Base-by-base conservation (phyloP, 306 rosid genomes). In the Begonia fuchsioides region DNA sequence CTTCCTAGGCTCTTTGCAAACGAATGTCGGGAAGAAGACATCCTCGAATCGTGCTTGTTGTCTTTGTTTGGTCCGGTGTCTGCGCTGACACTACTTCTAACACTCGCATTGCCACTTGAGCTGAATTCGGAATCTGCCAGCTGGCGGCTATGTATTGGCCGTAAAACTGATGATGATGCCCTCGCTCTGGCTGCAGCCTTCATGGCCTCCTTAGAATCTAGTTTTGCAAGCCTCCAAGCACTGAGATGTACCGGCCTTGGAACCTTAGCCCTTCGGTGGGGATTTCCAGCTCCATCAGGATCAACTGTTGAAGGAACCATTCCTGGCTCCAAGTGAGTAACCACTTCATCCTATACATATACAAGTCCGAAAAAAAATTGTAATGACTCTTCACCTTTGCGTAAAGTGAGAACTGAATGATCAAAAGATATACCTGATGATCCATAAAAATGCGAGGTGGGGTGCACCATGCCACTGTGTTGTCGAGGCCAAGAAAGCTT, bases 311-410 rank as follows among this genome's bases (percentile, higher is more conserved):
- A 90, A 12, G 97, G 97, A 38, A 81, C 63, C 97, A 90, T 90
- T 72, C 97, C 93, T 13, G 97, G 97, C 71, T 90, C 97, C 81
- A 90, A 73, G 70, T 90, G 97, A 66, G 97, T 95, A 54, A 90
- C 68, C 53, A 84, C 97, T 82, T 90, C 95, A 49, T 90, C 97
- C 97, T 90, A 65, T 5, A 26, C 35, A 26, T 26, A 26, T 26
- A 6, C 35, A 26, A 26, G 7, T 26, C 8, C 35, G 8, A 26
- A 26, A 26, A 26, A 26, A 26, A 26, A 26, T 1, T 20, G 5
- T 20, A 20, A 26, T 26, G 8, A 5, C 8, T 26, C 35, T 26
- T 26, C 35, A 26, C 2, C 8, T 8, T 26, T 26, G 35, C 35
- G 7, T 26, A 26, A 4, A 26, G 7, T 26, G 35, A 26, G 35